A percentile compares a stretch with the other conserved stretches of the same genome.
phyloP scores from a whole-genome alignment of 805 yeast species.

The Myxozyma sirexii region DNA sequence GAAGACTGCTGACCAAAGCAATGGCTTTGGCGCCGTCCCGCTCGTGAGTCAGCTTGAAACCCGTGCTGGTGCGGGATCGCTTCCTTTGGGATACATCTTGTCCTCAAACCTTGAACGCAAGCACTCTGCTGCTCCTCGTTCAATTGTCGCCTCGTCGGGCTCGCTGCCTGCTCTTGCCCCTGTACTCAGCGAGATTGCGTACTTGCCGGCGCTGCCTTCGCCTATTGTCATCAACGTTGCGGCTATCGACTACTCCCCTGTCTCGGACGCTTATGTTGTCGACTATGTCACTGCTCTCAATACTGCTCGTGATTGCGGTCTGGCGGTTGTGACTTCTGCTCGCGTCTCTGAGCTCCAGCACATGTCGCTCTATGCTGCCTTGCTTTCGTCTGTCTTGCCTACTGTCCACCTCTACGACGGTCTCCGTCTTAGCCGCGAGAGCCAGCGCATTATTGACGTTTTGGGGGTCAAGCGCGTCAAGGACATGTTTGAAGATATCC shows the following conservation, averaged over 20 bases:
- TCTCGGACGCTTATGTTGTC: constrained; percentile 54
- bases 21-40: constrained; percentile 63
- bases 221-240: constrained; percentile 75
- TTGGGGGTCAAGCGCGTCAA: constrained; percentile 44
- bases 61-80: constrained; percentile 81
- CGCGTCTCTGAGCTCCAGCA: constrained; percentile 66
- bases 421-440: constrained; percentile 58
- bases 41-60: constrained; percentile 60
- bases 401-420: constrained; percentile 82
- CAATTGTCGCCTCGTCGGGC: constrained; percentile 65
- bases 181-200: constrained; percentile 48
- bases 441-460: constrained; percentile 41
- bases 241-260: constrained; percentile 68
- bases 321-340: constrained; percentile 72
- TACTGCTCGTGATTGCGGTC: constrained; percentile 63
- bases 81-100: constrained; percentile 69
- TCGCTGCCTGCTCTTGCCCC: constrained; percentile 72
- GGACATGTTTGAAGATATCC: constrained; percentile 32
- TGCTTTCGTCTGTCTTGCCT: constrained; percentile 57
- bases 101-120: constrained; percentile 28
- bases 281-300: constrained; percentile 65
- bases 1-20: constrained; percentile 55
- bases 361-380: constrained; percentile 64
- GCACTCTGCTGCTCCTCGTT: constrained; percentile 39
- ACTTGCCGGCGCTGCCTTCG: constrained; percentile 45